phyloP scores from a whole-genome alignment of 2,329 filamentous ascomycete genomes.

The Ophiostoma sp. region DNA sequence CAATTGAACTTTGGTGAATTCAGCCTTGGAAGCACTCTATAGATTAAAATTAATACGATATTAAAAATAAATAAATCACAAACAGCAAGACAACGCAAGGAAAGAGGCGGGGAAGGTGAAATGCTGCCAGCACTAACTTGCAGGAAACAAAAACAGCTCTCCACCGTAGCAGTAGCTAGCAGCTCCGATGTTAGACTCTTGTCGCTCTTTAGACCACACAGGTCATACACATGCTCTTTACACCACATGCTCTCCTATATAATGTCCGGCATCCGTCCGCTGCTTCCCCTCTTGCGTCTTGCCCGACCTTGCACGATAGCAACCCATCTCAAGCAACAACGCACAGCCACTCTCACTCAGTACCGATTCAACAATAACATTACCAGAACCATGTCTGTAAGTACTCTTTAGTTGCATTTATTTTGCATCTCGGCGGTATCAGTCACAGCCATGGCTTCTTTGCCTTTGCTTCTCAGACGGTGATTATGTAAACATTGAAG shows the following conservation, averaged over 20 bases:
- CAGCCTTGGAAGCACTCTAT: not conserved
- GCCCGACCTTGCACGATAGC: not conserved
- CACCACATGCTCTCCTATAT: not conserved
- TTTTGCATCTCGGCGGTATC: not conserved
- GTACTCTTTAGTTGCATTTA: not conserved
- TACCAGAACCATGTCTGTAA: conserved; percentile 7
- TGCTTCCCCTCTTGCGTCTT: conserved; percentile 12
- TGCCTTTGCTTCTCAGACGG: not conserved
- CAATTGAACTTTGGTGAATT: too few species aligned
- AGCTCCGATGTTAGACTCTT: not conserved
- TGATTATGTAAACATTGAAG: not conserved
- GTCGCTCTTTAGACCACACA: not conserved
- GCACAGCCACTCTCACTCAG: not conserved
- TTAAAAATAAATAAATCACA: not conserved
- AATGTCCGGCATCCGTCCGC: conserved; percentile 14
- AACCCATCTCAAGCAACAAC: not conserved
- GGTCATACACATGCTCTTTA: not conserved
- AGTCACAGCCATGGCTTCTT: not conserved
- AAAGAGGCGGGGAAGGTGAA: conserved; percentile 1
- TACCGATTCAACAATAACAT: too few species aligned
- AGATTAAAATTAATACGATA: not conserved
- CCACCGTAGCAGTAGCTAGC: not conserved
- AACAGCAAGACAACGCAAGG: not conserved
- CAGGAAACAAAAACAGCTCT: not conserved
- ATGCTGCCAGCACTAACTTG: not conserved